Evolutionary conservation across 1,139 yeast species (phyloP), one percentile per base, ranked within the genome.

Genomic region (Diutina mesorugosa): DNA sequence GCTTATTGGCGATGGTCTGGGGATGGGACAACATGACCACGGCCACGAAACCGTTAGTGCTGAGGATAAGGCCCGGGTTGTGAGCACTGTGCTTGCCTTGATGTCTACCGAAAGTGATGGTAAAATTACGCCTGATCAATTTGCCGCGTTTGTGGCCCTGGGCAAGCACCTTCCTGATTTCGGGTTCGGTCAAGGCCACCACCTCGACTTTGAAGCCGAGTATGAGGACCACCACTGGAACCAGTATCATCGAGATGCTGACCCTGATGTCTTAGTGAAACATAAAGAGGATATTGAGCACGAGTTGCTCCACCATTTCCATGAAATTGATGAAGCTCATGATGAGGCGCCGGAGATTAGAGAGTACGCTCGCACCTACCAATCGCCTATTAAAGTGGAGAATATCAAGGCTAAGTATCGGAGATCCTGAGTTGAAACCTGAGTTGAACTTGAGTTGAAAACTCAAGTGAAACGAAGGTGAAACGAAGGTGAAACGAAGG

Each of bases 181-280:
- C 67, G 96, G 97, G 8, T 84, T 85, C 60, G 98, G 97, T 26
- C 93, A 89, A n/a, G 98, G 99, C 18, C 98, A 91, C 67, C 98
- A 91, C 70, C 86, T 91, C 55, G 97, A 90, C 70, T 93, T 90
- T 65, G 99, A 93, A 69, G 80, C 82, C 62, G 98, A 91, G 67
- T 91, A 90, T 66, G 97, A 91, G 64, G 84, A 88, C 60, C 98
- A 93, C 68, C 98, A 93, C 69, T 93, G 98, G 97, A 81, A 84
- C 60, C 76, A 90, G 68, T 88, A 80, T 68, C 98, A 93, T 69
- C 80, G 84, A 56, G 83, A 87, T 60, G 72, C 78, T 58, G 97
- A 90, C 67, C 97, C 97, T 0, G 90, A 88, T 56, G 90, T 90
- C 26, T 76, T 79, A 63, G 73, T 81, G 54, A 87, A 88, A 57